Conservation (phyloP, 352 stramenopile species). For the Blastocystis sp. region DNA sequence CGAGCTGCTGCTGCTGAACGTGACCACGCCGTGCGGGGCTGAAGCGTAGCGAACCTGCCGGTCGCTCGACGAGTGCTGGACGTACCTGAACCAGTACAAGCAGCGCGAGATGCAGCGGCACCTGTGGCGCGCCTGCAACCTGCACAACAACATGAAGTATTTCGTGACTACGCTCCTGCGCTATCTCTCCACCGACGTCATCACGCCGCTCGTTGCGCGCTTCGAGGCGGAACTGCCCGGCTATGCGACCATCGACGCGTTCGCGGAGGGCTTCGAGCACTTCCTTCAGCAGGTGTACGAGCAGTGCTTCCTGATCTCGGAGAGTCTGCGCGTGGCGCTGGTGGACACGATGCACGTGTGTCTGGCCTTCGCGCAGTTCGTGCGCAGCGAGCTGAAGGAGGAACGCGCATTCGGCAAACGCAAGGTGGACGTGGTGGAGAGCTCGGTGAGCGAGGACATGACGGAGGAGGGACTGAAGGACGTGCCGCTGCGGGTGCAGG, state of each 20-base stretch:
- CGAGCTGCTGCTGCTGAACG: constrained; percentile 35
- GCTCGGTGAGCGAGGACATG: not conserved
- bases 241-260: constrained; percentile 37
- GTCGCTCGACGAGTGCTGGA: constrained; percentile 29
- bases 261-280: constrained; percentile 36
- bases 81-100: constrained; percentile 19
- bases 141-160: constrained; percentile 60
- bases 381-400: constrained; percentile 2
- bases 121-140: not conserved
- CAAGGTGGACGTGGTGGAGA: not conserved
- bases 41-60: constrained; percentile 26
- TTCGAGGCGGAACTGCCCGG: constrained; percentile 11
- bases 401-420: not conserved
- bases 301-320: constrained; percentile 41
- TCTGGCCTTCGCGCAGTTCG: not conserved
- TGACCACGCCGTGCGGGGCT: not conserved
- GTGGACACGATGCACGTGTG: not conserved
- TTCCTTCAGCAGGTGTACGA: constrained; percentile 25
- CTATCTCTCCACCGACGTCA: constrained; percentile 28
- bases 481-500: not conserved
- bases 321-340: constrained; percentile 5
- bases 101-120: not conserved
- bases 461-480: not conserved
- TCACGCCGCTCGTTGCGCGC: not conserved
- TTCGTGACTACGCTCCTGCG: constrained; percentile 38